Base-by-base conservation (phyloP, 2,329 filamentous ascomycete species). In the Cladosporium halotolerans region DNA sequence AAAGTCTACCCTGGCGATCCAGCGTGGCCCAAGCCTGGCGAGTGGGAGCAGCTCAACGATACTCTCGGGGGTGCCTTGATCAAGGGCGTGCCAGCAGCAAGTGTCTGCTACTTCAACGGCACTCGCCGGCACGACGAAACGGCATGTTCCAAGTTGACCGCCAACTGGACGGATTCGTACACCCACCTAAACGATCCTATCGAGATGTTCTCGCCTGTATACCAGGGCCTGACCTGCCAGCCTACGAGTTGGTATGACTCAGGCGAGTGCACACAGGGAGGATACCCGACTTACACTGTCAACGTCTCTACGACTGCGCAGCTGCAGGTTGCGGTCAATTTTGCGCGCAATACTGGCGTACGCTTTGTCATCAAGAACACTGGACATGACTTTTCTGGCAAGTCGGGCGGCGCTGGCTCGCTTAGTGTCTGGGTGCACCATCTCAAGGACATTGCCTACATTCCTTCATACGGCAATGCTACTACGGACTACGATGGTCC, bases 401-500 rank as follows among this genome's bases (percentile, higher is more conserved):
- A 58, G 32, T 58, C 54, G 31, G 31, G 38, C 10, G 56, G 54
- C n/a, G 56, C 57, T 10, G 57, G 58, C 14, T 47, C 48, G 4
- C 57, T 62, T 10, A 57, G 52, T 16, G 42, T 64, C 18, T 63
- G 61, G 61, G 62, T 56, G 16, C 59, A 61, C 34, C 47, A 53
- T 23, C 31, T 63, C 9, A 55, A 56, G 45, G 53, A 54, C 9
- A 50, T 60, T 13, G 34, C 39, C 14, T 56, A 56, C 48, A 54
- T 58, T 14, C 28, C 44, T 13, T 42, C 40, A 8, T 58, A 56
- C 40, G 44, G 48, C 19, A 36, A 36, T 32, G 23, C 23, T 28
- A 28, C 23, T 28, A 47, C 40, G 5, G 43, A 42, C 49, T 61
- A 55, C 31, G 45, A 49, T 39, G 59, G 59, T 2, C 39, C 56